Conservation (phyloP, 148 eudicot genomes). For the Camellia japonica region DNA sequence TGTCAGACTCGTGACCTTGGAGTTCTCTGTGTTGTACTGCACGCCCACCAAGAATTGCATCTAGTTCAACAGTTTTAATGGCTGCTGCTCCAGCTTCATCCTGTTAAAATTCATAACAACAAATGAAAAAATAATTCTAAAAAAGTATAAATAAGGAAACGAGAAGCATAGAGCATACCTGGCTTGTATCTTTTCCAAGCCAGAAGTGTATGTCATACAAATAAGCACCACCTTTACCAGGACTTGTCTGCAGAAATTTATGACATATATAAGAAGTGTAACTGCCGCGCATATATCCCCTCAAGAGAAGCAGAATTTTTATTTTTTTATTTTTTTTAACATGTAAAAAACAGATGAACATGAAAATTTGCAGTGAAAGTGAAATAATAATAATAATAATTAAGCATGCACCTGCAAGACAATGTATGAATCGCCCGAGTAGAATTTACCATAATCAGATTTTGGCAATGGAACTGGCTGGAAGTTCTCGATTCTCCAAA, state of each 20-base stretch:
- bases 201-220: conserved; percentile 90
- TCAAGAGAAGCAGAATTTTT: not conserved
- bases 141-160: conserved; percentile 2
- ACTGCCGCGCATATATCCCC: conserved; percentile 1
- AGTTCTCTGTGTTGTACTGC: conserved; percentile 94
- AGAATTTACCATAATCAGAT: conserved; percentile 92
- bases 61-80: conserved; percentile 92
- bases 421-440: conserved; percentile 92
- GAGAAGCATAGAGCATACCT: conserved; percentile 43
- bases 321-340: not conserved
- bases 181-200: conserved; percentile 99
- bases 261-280: not conserved
- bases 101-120: conserved; percentile 35
- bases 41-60: conserved; percentile 88
- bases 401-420: conserved; percentile 49
- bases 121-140: conserved; percentile 5
- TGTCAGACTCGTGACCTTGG: conserved; percentile 95
- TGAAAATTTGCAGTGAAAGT: not conserved
- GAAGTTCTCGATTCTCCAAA: conserved; percentile 97
- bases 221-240: conserved; percentile 93
- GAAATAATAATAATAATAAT: conserved; percentile 5
- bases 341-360: not conserved
- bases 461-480: conserved; percentile 88
- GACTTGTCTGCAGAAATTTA: conserved; percentile 55
- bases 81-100: conserved; percentile 99